Evolutionary conservation across 176 grass and related monocot species (phyloP), one percentile per base, ranked within the genome.

Genomic region (Alopecurus myosuroides): DNA sequence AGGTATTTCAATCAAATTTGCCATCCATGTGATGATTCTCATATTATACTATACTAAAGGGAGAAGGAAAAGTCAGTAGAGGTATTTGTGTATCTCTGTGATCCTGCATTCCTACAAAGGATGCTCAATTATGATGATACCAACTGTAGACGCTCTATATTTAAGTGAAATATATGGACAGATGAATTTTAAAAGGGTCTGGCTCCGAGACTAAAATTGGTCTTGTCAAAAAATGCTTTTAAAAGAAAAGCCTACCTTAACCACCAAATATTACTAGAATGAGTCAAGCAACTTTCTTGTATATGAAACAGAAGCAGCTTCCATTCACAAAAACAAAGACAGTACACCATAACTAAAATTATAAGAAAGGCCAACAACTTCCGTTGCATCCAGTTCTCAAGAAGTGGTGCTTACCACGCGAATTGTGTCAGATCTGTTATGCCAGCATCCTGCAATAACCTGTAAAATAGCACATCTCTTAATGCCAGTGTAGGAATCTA

Each of bases 401-500:
- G 42, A 67, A 75, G 12, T 14, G 71, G 44, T 41, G 9, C 88
- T 79, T 91, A 98, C 97, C 97, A 96, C 63, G 91, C 89, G 36
- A 58, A 80, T 57, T 94, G 91, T 65, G 97, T 98, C 81, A 94
- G 85, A 84, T 96, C 93, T 87, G 91, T 96, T 89, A 99, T 92
- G 84, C 83, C 63, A 51, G 97, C 91, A 86, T 96, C 97, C 77
- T 98, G 93, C 91, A 92, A 96, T 78, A 99, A 91, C 81, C 93
- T 96, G 84, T 48, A 72, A 51, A 84, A 31, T n/a, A 77, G 57
- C 65, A 20, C 74, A 77, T 72, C 26, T 13, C 42, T 92, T 68
- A 85, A 79, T 74, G n/a, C 35, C 9, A 56, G 18, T 46, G 62
- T 9, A 70, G 42, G 42, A 56, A 25, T 52, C 14, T 33, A 69